Evolutionary conservation across 1,139 yeast genomes (phyloP).

Genomic region (Sugiyamaella novakii): DNA sequence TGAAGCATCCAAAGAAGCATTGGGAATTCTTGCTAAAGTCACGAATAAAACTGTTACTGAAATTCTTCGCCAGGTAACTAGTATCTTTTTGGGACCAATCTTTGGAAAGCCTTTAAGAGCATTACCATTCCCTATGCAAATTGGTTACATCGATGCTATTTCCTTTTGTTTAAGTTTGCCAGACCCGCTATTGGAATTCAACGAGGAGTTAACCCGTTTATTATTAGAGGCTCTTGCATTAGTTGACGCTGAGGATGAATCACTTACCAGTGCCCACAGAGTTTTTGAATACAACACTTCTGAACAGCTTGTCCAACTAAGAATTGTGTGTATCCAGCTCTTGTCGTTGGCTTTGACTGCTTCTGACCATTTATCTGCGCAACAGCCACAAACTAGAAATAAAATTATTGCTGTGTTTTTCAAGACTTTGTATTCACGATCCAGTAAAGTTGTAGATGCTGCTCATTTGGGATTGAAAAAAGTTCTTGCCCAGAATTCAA

Average conservation of each 20-base stretch:
- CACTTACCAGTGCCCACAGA: conserved; percentile 83
- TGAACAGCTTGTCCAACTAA: conserved; percentile 78
- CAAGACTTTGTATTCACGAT: conserved; percentile 85
- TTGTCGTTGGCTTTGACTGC: conserved; percentile 77
- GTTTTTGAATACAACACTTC: conserved; percentile 85
- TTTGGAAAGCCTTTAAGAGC: conserved; percentile 97
- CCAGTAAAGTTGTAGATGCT: conserved; percentile 87
- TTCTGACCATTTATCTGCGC: conserved; percentile 51
- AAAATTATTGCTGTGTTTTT: conserved; percentile 91
- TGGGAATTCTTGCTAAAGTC: conserved; percentile 66
- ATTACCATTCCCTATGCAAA: conserved; percentile 97
- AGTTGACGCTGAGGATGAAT: conserved; percentile 97
- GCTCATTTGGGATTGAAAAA: conserved; percentile 86
- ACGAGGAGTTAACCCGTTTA: conserved; percentile 83
- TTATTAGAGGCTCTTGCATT: conserved; percentile 88
- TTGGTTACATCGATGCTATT: conserved; percentile 96
- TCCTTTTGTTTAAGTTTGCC: conserved; percentile 84
- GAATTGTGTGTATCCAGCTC: conserved; percentile 86
- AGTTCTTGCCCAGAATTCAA: conserved; percentile 82
- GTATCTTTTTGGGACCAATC: conserved; percentile 82
- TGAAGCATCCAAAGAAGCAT: conserved; percentile 74
- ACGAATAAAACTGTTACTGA: conserved; percentile 70
- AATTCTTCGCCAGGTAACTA: conserved; percentile 80
- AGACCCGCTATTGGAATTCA: conserved; percentile 78
- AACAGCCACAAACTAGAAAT: conserved; percentile 80